Evolutionary conservation across 2,329 filamentous ascomycete genomes (phyloP), one percentile per base, ranked within the genome.

Genomic region (Parastagonospora nodorum): DNA sequence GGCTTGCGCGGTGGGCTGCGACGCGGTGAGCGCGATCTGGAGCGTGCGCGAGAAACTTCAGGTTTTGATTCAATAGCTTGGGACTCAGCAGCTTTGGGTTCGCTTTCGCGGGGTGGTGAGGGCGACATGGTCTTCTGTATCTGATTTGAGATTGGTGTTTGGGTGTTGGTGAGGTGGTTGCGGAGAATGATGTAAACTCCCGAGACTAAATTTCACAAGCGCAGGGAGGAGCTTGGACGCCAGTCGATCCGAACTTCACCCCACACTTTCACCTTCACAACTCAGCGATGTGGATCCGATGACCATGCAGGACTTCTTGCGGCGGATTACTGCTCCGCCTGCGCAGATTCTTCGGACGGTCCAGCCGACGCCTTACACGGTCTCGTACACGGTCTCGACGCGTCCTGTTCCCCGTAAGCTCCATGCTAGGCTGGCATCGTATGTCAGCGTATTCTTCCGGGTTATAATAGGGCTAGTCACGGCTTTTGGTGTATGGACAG

Each of bases 331-430:
- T 7, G 63, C 68, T 11, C 71, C 69, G 2, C 61, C 67, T 2
- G 32, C 53, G 3, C 65, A 67, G 15, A 64, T 56, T 5, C 57
- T 73, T 0, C 65, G 48, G 8, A 63, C 53, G 10, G 45, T 68
- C 8, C 58, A 66, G n/a, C 78, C 78, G 10, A 80, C 94, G 19
- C 88, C 90, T 40, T 95, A 92, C 2, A 96, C 94, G n/a, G 87
- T 90, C 70, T 88, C 90, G 60, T 97, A 93, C 80, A 95, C 89
- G 28, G 90, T 97, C 48, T 94, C 92, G 31, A 97, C 92, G 50
- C 84, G 86, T 38, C 85, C 89, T 10, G 67, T 73, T 10, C 75
- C 74, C 31, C 72, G 71, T 8, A 81, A 77, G 12, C 64, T 81
- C 29, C 66, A 78, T 11, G 75, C 80, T 10, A 77, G 74, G 49